Evolutionary conservation across 2,329 filamentous ascomycete species (phyloP).

Genomic region (Oidium heveae): DNA sequence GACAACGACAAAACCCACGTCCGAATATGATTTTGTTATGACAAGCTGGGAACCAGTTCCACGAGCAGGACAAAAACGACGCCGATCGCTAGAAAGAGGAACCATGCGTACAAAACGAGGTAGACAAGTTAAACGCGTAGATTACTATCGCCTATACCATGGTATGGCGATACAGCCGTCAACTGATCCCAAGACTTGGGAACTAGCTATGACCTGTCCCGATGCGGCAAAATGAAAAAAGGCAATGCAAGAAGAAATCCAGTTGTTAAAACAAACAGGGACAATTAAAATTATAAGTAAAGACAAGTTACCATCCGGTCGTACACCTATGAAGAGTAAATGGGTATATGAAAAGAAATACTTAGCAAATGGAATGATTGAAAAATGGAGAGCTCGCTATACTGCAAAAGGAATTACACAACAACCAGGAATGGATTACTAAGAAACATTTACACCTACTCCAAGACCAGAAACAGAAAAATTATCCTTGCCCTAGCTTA

Average conservation of each 20-base stretch:
- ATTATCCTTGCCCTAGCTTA: neutral
- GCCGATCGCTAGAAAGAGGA: neutral
- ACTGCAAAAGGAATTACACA: neutral
- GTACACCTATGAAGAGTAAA: neutral
- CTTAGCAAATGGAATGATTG: neutral
- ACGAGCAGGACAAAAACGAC: neutral
- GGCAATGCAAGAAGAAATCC: neutral
- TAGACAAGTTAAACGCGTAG: neutral
- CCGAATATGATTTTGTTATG: neutral
- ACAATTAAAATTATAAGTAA: no score
- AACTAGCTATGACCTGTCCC: neutral
- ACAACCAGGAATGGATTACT: neutral
- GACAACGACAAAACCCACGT: neutral
- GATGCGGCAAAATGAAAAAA: neutral
- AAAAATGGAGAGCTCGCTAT: neutral
- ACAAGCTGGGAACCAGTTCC: neutral
- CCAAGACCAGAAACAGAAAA: neutral
- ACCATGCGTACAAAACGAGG: neutral
- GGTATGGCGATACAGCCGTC: neutral
- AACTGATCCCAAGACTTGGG: neutral
- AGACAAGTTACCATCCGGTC: neutral
- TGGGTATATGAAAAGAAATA: neutral
- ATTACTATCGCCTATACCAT: neutral
- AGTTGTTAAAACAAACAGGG: neutral
- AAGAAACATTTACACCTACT: neutral